phyloP scores from a whole-genome alignment of 352 stramenopile species.

The Pythium oligandrum region DNA sequence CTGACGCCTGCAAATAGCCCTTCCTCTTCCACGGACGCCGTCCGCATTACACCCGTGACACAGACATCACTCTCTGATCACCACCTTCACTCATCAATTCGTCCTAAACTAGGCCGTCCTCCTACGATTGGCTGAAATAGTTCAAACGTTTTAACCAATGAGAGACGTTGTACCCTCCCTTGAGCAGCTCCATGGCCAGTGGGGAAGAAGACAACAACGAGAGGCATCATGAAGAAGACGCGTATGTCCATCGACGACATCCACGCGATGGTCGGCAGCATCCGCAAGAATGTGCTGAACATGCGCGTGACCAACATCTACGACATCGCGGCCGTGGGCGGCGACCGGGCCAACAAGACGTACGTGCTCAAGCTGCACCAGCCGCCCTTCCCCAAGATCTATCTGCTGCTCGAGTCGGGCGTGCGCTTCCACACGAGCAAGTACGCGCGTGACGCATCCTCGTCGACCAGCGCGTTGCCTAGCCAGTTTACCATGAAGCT shows the following conservation, averaged over 20 bases:
- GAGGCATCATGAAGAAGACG: constrained; percentile 71
- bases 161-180: too few relatives aligned
- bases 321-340: constrained; percentile 83
- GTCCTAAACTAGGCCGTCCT: too few relatives aligned
- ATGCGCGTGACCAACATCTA: constrained; percentile 97
- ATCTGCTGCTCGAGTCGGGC: constrained; percentile 95
- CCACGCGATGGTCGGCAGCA: constrained; percentile 81
- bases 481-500: constrained; percentile 98
- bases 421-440: constrained; percentile 96
- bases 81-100: too few relatives aligned
- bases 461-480: constrained; percentile 66
- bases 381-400: constrained; percentile 88
- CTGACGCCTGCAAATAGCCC: too few relatives aligned
- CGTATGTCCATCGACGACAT: constrained; percentile 88
- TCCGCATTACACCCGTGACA: too few relatives aligned
- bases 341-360: constrained; percentile 77
- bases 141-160: too few relatives aligned
- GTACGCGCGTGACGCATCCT: constrained; percentile 65
- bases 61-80: too few relatives aligned
- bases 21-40: too few relatives aligned
- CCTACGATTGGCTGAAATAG: too few relatives aligned
- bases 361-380: constrained; percentile 93
- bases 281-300: constrained; percentile 81
- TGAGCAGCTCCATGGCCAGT: constrained; percentile 4
- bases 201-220: background rate